Conservation (phyloP, 345 rosid species). For the Abelmoschus esculentus region DNA sequence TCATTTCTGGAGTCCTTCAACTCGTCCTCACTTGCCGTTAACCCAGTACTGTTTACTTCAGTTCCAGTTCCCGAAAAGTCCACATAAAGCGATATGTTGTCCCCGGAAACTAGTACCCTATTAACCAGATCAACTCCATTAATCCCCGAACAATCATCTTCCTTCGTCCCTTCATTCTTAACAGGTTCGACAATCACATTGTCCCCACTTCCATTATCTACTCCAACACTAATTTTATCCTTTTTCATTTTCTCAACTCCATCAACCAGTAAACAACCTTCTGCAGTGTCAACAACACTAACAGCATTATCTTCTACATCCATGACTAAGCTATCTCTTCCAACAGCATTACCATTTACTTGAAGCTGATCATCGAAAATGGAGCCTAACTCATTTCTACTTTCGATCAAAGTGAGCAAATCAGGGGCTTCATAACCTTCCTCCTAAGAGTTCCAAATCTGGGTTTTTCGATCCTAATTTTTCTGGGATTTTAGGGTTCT, state of each 20-base stretch:
- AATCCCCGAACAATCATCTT: slow-evolving; percentile 17
- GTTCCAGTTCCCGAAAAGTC: slow-evolving; percentile 46
- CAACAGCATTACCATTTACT: slow-evolving; percentile 16
- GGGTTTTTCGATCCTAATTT: slow-evolving; percentile 32
- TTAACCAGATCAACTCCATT: slow-evolving; percentile 26
- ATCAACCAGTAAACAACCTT: slow-evolving; percentile 14
- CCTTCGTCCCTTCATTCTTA: slow-evolving; percentile 21
- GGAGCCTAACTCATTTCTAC: slow-evolving; percentile 15
- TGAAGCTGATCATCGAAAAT: slow-evolving; percentile 12
- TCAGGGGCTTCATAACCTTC: slow-evolving; percentile 16
- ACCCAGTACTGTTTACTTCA: slow-evolving; percentile 14
- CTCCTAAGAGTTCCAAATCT: slow-evolving; percentile 37
- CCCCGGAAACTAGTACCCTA: slow-evolving; percentile 46
- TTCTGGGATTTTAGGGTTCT: slow-evolving; percentile 33
- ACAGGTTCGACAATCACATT: slow-evolving; percentile 16
- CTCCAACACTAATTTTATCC: background rate
- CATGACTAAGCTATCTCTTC: slow-evolving; percentile 9
- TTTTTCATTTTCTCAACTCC: slow-evolving; percentile 5
- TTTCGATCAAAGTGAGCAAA: slow-evolving; percentile 18
- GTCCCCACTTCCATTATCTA: slow-evolving; percentile 9
- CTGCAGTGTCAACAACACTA: slow-evolving; percentile 12
- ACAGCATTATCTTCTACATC: slow-evolving; percentile 10
- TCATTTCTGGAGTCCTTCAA: slow-evolving; percentile 17
- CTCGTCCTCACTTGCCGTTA: slow-evolving; percentile 12
- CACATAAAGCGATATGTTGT: slow-evolving; percentile 56